Base-by-base conservation (phyloP, 257 asterid genomes). In the Solanum sejunctum region DNA sequence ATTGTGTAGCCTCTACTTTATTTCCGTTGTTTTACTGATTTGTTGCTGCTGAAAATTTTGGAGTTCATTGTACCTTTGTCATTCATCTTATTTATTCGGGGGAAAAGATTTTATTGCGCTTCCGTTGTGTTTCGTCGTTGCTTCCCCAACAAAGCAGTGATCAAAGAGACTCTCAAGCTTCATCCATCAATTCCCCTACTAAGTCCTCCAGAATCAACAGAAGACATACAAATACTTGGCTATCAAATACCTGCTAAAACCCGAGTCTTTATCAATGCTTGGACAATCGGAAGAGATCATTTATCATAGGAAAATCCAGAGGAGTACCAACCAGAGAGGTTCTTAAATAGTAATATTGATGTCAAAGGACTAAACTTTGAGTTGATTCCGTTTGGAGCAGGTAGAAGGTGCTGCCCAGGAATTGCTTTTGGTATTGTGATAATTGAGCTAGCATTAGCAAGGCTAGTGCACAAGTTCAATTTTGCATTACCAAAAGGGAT, bases 331-430 rank as follows among this genome's bases (percentile, higher is more conserved):
- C 97, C 96, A 0, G 93, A 92, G 47, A 89, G 94, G 10, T 92
- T 93, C 52, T 55, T 88, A 64, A 73, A 84, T 23, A 13, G 69
- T 4, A 47, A 63, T 20, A 72, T 84, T 8, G 94, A 92, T 78
- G 86, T 81, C 57, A 87, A 9, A 49, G 95, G 96, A 23, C 79
- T 85, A 0, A 77, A 90, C 70, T 90, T 91, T 51, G 92, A 92
- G 85, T 73, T 88, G 12, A 87, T 86, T 12, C 96, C 94, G 0
- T 93, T 91, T 47, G 95, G 97, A 2, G 91, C 92, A 0, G 97
- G 97, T 0, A 77, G 93, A 26, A 89, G 96, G 77, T 91, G 88
- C 1, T 91, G 93, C 41, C 95, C 93, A 0, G 97, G 95, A 5
- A 84, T 90, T 7, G 4, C 85, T 2, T 90, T 89, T 60, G 91